Percentiles rank a stretch among this genome's conserved stretches.
Evolutionary conservation across 768 basidiomycete genomes (phyloP).

Genomic region (Tremella fuciformis): DNA sequence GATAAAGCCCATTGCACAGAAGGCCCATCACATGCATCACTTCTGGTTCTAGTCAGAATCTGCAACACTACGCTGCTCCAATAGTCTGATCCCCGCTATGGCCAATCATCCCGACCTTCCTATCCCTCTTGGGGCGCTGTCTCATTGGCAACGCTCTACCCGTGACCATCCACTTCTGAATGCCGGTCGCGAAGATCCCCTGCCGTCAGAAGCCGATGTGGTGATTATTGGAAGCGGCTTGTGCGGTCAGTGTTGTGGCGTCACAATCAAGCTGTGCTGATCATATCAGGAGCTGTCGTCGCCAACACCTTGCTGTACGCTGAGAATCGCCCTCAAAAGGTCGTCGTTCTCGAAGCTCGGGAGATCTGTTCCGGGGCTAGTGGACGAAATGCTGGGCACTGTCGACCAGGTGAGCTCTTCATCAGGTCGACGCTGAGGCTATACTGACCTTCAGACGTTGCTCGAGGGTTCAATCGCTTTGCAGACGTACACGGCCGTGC

Average conservation of each 20-base stretch:
- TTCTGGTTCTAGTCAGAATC: no score
- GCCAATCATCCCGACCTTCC: no score
- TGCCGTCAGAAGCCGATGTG: conserved; percentile 32
- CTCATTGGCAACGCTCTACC: conserved; percentile 31
- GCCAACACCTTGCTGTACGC: conserved; percentile 1
- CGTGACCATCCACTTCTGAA: conserved; percentile 35
- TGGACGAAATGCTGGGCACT: conserved; percentile 25
- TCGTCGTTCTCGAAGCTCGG: conserved; percentile 12
- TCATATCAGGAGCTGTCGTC: no score
- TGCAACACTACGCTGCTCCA: no score
- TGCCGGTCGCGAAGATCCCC: conserved; percentile 21
- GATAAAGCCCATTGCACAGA: no score
- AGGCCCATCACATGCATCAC: no score
- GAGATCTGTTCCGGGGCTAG: conserved; percentile 16
- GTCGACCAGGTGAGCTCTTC: conserved; percentile 19
- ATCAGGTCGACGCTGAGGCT: no score
- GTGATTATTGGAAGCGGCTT: conserved; percentile 38
- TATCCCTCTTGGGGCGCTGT: conserved; percentile 12
- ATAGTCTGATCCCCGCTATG: no score
- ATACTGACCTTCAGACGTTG: conserved; percentile 6
- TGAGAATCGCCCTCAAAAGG: neutral
- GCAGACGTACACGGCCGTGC: conserved; percentile 54
- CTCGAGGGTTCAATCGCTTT: conserved; percentile 20
- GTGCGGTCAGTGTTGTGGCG: conserved; percentile 23
- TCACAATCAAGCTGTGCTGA: neutral